Base-by-base conservation (phyloP, 2,329 filamentous ascomycete species). In the Diaporthe citri region DNA sequence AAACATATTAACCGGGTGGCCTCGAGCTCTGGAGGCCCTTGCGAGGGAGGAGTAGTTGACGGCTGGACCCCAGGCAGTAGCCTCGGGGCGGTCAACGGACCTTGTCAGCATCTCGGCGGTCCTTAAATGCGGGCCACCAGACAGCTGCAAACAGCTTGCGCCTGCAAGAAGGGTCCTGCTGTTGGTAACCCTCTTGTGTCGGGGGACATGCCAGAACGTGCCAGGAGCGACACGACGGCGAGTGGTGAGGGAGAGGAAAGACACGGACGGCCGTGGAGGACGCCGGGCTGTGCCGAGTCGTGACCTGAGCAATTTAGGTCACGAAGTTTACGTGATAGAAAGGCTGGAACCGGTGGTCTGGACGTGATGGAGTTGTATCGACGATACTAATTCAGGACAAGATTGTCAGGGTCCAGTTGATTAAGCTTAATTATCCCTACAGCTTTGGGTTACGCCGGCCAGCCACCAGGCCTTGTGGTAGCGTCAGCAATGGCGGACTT, bases 351-450 rank as follows among this genome's bases (percentile, higher is more conserved):
- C 64, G 64, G 64, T 71, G 57, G 43, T 46, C 52, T 71, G 41
- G 72, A 51, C 62, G 20, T 60, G 71, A 43, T 74, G 51, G 64
- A 59, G 62, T 28, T 75, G 76, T 52, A 59, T 48, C 77, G n/a
- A 70, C 70, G 80, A 77, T 83, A 70, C 81, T 83, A 83, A 83
- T 83, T 83, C 83, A 79, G 52, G 62, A 80, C 80, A 77, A 71
- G 77, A 67, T 48, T 73, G 72, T 73, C 75, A 77, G 76, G 78
- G 78, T 73, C 77, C 66, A 73, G 71, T 82, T 82, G 76, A 84
- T 84, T 85, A 82, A 83, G 81, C 80, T 83, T 83, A 80, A 82
- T 82, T 82, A 70, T 66, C 28, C 39, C 43, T 67, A 72, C 64
- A 55, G 48, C 48, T 69, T 55, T 52, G 70, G 41, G 56, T 62